A percentile compares a stretch with the other conserved stretches of the same genome.
These are phyloP conservation scores for Massariosphaeria phaeospora DNA, from an alignment of 495 filamentous ascomycete genomes.

Conservation along the genomic window DNA sequence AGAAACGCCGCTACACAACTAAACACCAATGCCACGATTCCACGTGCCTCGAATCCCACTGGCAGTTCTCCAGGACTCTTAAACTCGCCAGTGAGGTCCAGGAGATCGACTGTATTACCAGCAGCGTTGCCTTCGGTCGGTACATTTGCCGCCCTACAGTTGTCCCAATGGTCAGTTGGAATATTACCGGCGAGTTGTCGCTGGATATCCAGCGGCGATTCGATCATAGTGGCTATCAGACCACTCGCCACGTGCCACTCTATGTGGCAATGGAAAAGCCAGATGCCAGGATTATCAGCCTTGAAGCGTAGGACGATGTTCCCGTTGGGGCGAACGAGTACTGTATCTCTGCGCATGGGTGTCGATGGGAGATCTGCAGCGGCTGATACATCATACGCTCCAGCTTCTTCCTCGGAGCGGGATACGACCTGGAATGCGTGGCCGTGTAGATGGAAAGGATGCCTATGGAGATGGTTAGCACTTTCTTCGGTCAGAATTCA, in stretches of 20 bases:
- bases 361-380: conserved; percentile 42
- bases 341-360: conserved; percentile 57
- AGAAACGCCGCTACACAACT: conserved; percentile 65
- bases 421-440: conserved; percentile 73
- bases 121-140: conserved; percentile 68
- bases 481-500: neutral
- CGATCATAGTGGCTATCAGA: conserved; percentile 65
- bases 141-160: conserved; percentile 50
- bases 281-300: conserved; percentile 65
- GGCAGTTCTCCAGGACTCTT: conserved; percentile 54
- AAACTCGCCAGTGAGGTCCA: conserved; percentile 63
- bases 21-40: conserved; percentile 69
- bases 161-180: conserved; percentile 57
- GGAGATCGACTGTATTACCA: conserved; percentile 57
- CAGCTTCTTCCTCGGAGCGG: conserved; percentile 50
- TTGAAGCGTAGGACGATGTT: conserved; percentile 48
- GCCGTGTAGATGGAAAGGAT: conserved; percentile 87
- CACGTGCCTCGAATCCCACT: conserved; percentile 64
- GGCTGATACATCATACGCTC: conserved; percentile 44
- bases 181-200: conserved; percentile 47
- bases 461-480: conserved; percentile 33
- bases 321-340: conserved; percentile 48
- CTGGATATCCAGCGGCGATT: conserved; percentile 63
- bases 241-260: conserved; percentile 64
- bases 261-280: conserved; percentile 66